phyloP scores from a whole-genome alignment of 495 filamentous ascomycete genomes.

The Annulohypoxylon moriforme region DNA sequence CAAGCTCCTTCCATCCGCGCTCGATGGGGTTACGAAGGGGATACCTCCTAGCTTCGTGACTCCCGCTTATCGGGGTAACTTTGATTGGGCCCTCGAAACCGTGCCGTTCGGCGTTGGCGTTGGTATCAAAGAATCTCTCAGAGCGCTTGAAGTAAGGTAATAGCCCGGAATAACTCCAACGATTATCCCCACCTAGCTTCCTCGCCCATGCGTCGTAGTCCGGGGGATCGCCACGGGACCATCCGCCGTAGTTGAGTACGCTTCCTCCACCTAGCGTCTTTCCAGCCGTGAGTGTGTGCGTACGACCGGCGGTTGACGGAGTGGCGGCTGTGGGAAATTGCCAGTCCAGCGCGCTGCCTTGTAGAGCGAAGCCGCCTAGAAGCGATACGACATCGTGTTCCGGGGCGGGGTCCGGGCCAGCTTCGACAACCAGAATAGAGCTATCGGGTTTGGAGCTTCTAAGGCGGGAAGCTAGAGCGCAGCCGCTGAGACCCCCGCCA shows the following conservation, averaged over 20 bases:
- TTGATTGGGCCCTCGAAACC: conserved; percentile 20
- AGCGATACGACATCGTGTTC: conserved; percentile 11
- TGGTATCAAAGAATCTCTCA: conserved; percentile 3
- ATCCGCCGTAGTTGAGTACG: conserved; percentile 22
- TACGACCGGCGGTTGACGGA: background rate
- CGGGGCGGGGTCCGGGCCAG: background rate
- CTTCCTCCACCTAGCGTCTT: conserved; percentile 22
- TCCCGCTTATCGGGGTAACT: background rate
- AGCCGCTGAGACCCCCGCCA: conserved; percentile 16
- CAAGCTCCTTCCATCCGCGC: conserved; percentile 7
- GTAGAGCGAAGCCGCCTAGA: conserved; percentile 10
- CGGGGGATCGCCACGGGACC: conserved; percentile 8
- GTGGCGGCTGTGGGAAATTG: background rate
- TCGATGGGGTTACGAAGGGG: conserved; percentile 8
- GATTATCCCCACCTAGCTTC: background rate
- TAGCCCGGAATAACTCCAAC: conserved; percentile 11
- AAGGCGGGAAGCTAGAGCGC: conserved; percentile 13
- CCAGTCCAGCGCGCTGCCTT: conserved; percentile 3
- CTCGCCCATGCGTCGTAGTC: conserved; percentile 15
- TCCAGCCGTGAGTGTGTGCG: background rate
- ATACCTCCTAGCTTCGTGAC: background rate
- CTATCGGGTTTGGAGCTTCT: background rate
- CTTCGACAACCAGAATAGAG: conserved; percentile 19
- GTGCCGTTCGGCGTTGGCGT: background rate
- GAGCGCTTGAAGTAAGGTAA: conserved; percentile 16